phyloP scores from a whole-genome alignment of 129 eudicot species.

The Kitagawia praeruptora region DNA sequence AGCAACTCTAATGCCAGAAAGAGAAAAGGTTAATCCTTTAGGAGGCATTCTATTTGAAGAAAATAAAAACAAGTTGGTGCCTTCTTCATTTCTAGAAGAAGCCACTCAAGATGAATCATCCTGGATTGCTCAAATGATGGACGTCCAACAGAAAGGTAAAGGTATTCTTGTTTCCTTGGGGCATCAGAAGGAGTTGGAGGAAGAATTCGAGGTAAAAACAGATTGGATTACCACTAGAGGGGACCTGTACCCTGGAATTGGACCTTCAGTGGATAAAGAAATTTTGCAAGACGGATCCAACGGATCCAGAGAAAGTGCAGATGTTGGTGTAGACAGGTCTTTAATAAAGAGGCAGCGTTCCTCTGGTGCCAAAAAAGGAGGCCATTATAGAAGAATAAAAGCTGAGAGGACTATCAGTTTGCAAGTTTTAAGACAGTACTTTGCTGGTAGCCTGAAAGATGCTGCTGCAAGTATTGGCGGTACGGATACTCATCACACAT shows the following conservation, averaged over 20 bases:
- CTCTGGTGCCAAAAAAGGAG: slow-evolving; percentile 21
- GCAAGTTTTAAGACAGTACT: slow-evolving; percentile 52
- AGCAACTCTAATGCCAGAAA: slow-evolving; percentile 17
- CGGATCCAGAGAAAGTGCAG: background rate
- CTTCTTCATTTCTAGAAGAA: slow-evolving; percentile 17
- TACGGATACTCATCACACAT: slow-evolving; percentile 18
- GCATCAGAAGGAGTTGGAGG: slow-evolving; percentile 43
- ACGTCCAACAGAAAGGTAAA: slow-evolving; percentile 45
- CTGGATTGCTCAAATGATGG: slow-evolving; percentile 48
- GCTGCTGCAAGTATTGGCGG: slow-evolving; percentile 62
- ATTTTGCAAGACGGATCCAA: slow-evolving; percentile 15
- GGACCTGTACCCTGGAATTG: slow-evolving; percentile 14
- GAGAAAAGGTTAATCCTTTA: slow-evolving; percentile 8
- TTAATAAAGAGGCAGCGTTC: slow-evolving; percentile 18
- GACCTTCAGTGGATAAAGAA: slow-evolving; percentile 20
- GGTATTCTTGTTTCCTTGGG: slow-evolving; percentile 43
- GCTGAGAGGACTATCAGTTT: slow-evolving; percentile 46
- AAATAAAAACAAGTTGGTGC: slow-evolving; percentile 5
- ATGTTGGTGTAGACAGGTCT: slow-evolving; percentile 3
- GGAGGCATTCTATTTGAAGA: slow-evolving; percentile 4
- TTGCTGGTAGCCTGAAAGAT: slow-evolving; percentile 67
- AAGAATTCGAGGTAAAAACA: slow-evolving; percentile 44
- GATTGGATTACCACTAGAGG: slow-evolving; percentile 16
- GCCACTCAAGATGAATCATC: slow-evolving; percentile 28
- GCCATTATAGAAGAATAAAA: slow-evolving; percentile 36